phyloP scores from a whole-genome alignment of 768 basidiomycete genomes.

The Fomitopsis serialis region DNA sequence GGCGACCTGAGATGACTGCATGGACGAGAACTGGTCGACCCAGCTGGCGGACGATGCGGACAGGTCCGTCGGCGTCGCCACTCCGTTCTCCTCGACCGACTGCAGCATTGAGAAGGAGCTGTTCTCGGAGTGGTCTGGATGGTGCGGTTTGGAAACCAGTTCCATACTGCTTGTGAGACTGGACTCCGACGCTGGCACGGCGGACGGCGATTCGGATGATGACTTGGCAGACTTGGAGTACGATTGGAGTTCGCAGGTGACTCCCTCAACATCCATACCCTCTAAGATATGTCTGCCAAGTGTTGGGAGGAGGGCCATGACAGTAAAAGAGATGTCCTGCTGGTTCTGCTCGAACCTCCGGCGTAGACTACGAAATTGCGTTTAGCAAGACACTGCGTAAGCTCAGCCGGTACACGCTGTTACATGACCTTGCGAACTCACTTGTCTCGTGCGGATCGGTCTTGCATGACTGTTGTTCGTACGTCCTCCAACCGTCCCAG shows the following conservation, averaged over 20 bases:
- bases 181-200: slow-evolving; percentile 14
- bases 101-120: slow-evolving; percentile 37
- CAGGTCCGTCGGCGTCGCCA: slow-evolving; percentile 30
- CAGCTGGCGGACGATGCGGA: slow-evolving; percentile 36
- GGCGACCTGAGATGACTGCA: slow-evolving; percentile 11
- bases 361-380: slow-evolving; percentile 43
- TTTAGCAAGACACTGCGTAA: background rate
- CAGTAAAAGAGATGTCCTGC: slow-evolving; percentile 71
- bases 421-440: no score
- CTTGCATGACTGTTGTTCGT: slow-evolving; percentile 54
- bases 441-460: slow-evolving; percentile 63
- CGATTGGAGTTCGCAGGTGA: slow-evolving; percentile 52
- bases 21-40: slow-evolving; percentile 34
- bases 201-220: slow-evolving; percentile 1
- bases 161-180: slow-evolving; percentile 34
- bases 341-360: slow-evolving; percentile 73
- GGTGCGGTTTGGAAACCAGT: slow-evolving; percentile 19
- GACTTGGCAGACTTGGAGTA: slow-evolving; percentile 31
- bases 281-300: slow-evolving; percentile 59
- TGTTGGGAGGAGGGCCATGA: slow-evolving; percentile 65
- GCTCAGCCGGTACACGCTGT: no score
- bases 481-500: slow-evolving; percentile 58
- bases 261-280: slow-evolving; percentile 71
- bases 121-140: slow-evolving; percentile 39
- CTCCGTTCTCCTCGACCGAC: slow-evolving; percentile 33